These are phyloP conservation scores for Umbelopsis sp. DNA, from an alignment of 371 early-diverging fungal species.

Conservation along the genomic window DNA sequence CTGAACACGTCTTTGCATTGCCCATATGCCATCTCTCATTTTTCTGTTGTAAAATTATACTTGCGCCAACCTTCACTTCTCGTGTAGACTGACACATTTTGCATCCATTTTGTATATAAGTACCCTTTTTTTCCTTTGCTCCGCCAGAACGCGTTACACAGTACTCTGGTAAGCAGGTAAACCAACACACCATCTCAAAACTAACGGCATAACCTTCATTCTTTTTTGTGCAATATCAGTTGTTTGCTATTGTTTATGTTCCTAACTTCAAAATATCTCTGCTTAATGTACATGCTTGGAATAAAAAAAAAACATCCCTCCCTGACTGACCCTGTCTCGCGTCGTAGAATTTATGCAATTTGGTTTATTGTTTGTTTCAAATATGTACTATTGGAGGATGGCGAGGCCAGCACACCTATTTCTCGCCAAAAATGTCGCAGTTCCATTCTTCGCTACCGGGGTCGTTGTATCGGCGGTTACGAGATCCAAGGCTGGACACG, in stretches of 20 bases:
- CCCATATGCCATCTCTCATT: background rate
- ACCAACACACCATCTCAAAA: background rate
- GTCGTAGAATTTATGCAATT: background rate
- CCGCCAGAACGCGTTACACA: too few species aligned
- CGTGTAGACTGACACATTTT: too few species aligned
- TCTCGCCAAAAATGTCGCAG: slow-evolving; percentile 30
- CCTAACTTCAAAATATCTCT: too few species aligned
- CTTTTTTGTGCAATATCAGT: background rate
- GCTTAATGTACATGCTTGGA: background rate
- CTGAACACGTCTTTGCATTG: background rate
- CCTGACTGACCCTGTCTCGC: too few species aligned
- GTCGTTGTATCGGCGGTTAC: slow-evolving; percentile 49
- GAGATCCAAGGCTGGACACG: slow-evolving; percentile 36
- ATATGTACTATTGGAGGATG: slow-evolving; percentile 5
- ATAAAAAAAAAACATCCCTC: background rate
- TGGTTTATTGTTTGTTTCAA: background rate
- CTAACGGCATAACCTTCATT: background rate
- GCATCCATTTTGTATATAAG: background rate
- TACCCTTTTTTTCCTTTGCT: slow-evolving; percentile 7
- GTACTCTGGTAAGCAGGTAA: too few species aligned
- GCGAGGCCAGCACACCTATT: background rate
- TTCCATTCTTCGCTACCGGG: slow-evolving; percentile 47
- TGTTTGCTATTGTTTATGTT: background rate
- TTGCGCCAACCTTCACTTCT: too few species aligned
- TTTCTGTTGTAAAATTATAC: background rate